Evolutionary conservation across 139 green algal species (phyloP).

Genomic region (Chlamydomonas schloesseri): DNA sequence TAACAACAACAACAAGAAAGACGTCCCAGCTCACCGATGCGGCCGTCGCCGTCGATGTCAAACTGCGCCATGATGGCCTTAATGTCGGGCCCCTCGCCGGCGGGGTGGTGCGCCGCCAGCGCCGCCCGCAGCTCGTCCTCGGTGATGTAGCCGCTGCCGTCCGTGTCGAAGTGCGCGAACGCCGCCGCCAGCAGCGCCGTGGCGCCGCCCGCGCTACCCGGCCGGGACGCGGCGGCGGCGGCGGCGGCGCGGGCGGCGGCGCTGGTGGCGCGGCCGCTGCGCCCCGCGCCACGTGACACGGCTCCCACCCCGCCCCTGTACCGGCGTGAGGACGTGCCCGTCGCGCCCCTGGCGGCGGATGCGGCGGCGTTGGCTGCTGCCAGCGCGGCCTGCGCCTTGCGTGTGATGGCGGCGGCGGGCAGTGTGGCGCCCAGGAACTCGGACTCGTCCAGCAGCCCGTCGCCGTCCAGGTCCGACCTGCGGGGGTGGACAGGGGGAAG

Average conservation of each 20-base stretch:
- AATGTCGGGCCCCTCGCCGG: slow-evolving; percentile 28
- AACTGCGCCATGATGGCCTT: slow-evolving; percentile 33
- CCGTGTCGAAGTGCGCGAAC: slow-evolving; percentile 59
- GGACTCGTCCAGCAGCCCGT: slow-evolving; percentile 63
- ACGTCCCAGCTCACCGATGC: too few relatives aligned
- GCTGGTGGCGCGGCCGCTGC: neutral
- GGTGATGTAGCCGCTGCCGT: slow-evolving; percentile 62
- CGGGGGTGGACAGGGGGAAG: too few relatives aligned
- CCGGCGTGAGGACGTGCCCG: neutral
- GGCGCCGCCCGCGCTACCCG: neutral
- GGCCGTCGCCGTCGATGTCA: too few relatives aligned
- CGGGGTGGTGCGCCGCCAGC: slow-evolving; percentile 36
- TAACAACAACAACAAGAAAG: too few relatives aligned
- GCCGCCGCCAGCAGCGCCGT: slow-evolving; percentile 19
- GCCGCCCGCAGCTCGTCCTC: slow-evolving; percentile 52
- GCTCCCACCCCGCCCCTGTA: neutral
- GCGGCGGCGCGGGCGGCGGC: neutral
- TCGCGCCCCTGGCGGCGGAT: too few relatives aligned
- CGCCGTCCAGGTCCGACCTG: slow-evolving; percentile 57
- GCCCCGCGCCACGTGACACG: neutral
- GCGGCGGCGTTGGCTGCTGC: neutral
- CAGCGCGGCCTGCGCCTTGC: neutral
- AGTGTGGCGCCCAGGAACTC: slow-evolving; percentile 89
- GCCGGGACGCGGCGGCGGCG: neutral
- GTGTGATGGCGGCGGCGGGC: slow-evolving; percentile 22